Evolutionary conservation across 2,329 filamentous ascomycete genomes (phyloP), one percentile per base, ranked within the genome.

Genomic region (Microcyclosporella mali): DNA sequence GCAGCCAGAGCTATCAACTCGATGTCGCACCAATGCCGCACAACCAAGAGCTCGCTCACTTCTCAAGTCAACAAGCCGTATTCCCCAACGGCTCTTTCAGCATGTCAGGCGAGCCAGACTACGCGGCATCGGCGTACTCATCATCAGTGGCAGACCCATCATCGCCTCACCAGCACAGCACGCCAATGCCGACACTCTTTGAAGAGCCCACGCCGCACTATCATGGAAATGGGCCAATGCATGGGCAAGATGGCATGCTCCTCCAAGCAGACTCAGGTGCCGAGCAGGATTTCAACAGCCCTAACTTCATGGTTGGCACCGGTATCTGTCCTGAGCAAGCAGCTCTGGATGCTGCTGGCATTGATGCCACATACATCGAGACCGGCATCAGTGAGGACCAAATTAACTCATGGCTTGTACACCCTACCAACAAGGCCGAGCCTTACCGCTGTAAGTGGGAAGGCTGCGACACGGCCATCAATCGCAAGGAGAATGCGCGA

Each of bases 401-500:
- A 46, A 69, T 74, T 18, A 66, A 70, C 41, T 61, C 64, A 18
- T 72, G 68, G 56, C 72, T 74, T 46, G 70, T 69, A 46, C 66
- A 70, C 45, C 71, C 71, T 47, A 62, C 69, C 33, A 57, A 62
- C 4, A 54, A 55, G 12, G 68, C 63, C 40, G 64, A 66, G 50
- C 66, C 70, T 29, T 74, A 70, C 65, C 70, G 64, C 9, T 74
- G 71, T 56, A 60, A 73, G 12, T 74, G 65, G 56, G 71, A 87
- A 7, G 82, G 81, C 19, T 98, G 92, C 66, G 78, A 82, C 55
- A 94, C 95, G 66, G 79, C 82, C 40, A 97, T 98, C 62, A 90
- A 89, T n/a, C 81, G 92, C 56, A 94, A 95, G 65, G 92, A 98
- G 66, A 97, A 98, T 68, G 95, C 97, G 72, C 94, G 95, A 64